Base-by-base conservation (phyloP, 2,329 filamentous ascomycete species). In the Botrytis sinoallii region DNA sequence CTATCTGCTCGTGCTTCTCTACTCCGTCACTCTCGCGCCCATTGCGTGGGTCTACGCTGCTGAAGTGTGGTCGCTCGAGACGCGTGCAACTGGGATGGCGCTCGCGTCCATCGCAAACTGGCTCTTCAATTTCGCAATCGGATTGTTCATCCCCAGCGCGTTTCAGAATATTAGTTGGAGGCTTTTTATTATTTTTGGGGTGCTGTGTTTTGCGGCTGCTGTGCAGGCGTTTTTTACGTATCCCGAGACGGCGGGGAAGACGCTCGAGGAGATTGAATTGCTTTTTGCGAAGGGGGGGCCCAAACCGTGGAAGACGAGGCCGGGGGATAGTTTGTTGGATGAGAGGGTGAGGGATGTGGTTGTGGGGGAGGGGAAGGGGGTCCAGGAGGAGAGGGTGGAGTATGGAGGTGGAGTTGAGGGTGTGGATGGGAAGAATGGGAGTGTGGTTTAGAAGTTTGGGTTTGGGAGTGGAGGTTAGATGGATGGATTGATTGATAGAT, bases 31-130 rank as follows among this genome's bases (percentile, higher is more conserved):
- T 0, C 85, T 90, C 29, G 89, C 88, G 0, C 89, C 89, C 0
- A 87, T 90, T 4, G 88, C 86, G 71, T 91, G 90, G 89, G 86
- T 91, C 63, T 92, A 92, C 77, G 87, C 88, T 0, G 87, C 88
- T 25, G 90, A 92, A 80, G 87, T 90, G 3, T 91, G 87, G 86
- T 88, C 88, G 0, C 83, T 90, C 3, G 87, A 88, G 74, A 89
- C 88, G 0, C 86, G 89, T 48, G 88, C 88, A 4, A 87, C 85
- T 3, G 88, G 88, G 32, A 89, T 90, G 84, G 85, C 86, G 35
- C 82, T 90, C 60, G 84, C 88, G 0, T 86, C 88, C 3, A 83
- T 88, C 29, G 84, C 85, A 22, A 89, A 89, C 78, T 85, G 85
- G 85, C 76, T 88, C 9, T 88, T 89, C 83, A 90, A 89, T 80